phyloP scores from a whole-genome alignment of 2,329 filamentous ascomycete genomes.

The Atkinsonella hypoxylon region DNA sequence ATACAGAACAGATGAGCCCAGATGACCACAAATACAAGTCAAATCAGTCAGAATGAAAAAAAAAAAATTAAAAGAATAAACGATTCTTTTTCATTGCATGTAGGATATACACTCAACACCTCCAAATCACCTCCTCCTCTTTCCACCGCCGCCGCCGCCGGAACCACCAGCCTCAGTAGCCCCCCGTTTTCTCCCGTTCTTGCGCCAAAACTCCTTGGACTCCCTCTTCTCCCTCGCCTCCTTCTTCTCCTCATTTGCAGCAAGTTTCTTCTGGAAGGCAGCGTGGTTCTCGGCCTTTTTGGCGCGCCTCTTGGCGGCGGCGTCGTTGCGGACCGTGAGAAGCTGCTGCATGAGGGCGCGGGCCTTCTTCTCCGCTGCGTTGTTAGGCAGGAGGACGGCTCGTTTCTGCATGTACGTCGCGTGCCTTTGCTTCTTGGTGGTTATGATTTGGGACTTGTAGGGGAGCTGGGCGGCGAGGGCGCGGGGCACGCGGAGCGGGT shows the following conservation, averaged over 20 bases:
- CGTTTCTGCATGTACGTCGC: constrained; percentile 91
- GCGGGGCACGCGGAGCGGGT: constrained; percentile 63
- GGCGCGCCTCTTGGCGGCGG: constrained; percentile 65
- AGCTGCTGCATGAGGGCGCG: constrained; percentile 87
- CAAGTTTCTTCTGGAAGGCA: constrained; percentile 72
- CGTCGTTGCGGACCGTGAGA: constrained; percentile 80
- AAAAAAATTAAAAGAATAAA: too few relatives aligned
- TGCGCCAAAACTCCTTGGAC: constrained; percentile 83
- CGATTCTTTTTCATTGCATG: neutral
- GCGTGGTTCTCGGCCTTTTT: constrained; percentile 83
- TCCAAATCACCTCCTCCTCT: constrained; percentile 19
- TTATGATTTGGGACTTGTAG: constrained; percentile 81
- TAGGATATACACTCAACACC: neutral
- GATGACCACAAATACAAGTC: too few relatives aligned
- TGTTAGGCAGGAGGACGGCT: constrained; percentile 68
- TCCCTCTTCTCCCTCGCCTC: constrained; percentile 79
- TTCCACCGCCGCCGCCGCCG: constrained; percentile 24
- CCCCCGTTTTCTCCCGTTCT: constrained; percentile 65
- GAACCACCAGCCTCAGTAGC: constrained; percentile 28
- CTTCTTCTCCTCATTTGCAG: constrained; percentile 74
- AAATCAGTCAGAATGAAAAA: too few relatives aligned
- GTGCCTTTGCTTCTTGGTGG: constrained; percentile 67
- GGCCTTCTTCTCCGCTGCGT: constrained; percentile 81
- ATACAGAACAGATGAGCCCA: too few relatives aligned
- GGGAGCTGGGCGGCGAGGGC: constrained; percentile 74